Conservation (phyloP, 257 asterid genomes). For the Solanum rostratum region DNA sequence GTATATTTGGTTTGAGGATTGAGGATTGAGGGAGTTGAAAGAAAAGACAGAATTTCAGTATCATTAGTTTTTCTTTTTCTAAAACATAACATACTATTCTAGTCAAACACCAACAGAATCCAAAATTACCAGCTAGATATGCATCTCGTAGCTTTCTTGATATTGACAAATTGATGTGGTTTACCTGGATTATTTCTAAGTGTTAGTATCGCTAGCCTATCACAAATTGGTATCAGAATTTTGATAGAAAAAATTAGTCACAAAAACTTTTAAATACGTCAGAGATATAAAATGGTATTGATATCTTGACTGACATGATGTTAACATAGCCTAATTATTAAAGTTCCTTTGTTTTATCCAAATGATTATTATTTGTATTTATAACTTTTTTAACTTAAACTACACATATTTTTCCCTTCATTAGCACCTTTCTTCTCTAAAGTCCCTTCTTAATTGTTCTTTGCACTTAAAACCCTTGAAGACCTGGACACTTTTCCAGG, state of each 20-base stretch:
- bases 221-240: neutral
- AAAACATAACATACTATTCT: neutral
- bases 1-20: neutral
- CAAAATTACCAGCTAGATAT: neutral
- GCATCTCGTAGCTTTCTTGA: neutral
- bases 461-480: neutral
- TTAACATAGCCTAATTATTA: neutral
- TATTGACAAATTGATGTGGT: neutral
- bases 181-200: neutral
- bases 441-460: neutral
- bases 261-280: neutral
- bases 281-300: neutral
- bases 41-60: neutral
- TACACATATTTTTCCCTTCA: neutral
- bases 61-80: neutral
- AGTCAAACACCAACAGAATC: neutral
- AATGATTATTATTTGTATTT: neutral
- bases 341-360: neutral
- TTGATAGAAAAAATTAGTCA: neutral
- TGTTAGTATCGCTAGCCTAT: neutral
- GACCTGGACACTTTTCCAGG: neutral
- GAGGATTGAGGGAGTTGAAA: neutral
- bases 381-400: neutral
- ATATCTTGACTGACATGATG: neutral
- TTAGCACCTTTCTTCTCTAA: neutral